phyloP scores from a whole-genome alignment of 208 protist genomes.

The Balamuthia mandrillaris region DNA sequence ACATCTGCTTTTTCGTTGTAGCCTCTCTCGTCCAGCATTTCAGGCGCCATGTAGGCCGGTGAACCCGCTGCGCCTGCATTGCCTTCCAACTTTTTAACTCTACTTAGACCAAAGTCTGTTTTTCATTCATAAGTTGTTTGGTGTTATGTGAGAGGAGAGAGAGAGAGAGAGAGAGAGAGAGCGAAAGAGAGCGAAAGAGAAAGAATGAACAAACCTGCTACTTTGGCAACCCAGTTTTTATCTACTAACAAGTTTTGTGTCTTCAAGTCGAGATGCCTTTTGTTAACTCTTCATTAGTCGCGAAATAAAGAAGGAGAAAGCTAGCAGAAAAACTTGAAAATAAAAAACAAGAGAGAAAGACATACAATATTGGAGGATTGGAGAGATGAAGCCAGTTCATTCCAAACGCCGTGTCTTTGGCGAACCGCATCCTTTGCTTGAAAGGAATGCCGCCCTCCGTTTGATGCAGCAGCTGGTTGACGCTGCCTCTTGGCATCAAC shows the following conservation, averaged over 20 bases:
- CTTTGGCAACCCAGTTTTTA: conserved; percentile 40
- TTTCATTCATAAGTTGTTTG: too few relatives aligned
- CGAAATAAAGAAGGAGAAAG: not conserved
- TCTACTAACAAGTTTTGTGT: conserved; percentile 35
- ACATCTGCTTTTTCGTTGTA: conserved; percentile 41
- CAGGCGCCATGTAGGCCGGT: conserved; percentile 41
- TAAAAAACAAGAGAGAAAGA: too few relatives aligned
- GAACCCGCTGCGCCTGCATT: not conserved
- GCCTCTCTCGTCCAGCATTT: conserved; percentile 8
- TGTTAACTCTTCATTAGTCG: too few relatives aligned
- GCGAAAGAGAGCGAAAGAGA: too few relatives aligned
- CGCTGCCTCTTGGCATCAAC: conserved; percentile 19
- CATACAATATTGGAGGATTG: conserved; percentile 29
- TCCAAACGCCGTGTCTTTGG: not conserved
- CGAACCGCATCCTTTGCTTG: conserved; percentile 30
- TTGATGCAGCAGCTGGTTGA: conserved; percentile 2
- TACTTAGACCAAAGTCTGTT: conserved; percentile 36
- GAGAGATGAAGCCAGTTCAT: conserved; percentile 38
- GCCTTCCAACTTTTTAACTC: conserved; percentile 27
- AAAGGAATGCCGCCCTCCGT: conserved; percentile 22
- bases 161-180: too few relatives aligned
- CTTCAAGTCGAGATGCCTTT: conserved; percentile 34
- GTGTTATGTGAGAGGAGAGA: too few relatives aligned
- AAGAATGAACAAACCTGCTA: conserved; percentile 16
- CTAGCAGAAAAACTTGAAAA: not conserved